Evolutionary conservation across 2,329 filamentous ascomycete genomes (phyloP).

Genomic region (Microcyclosporella mali): DNA sequence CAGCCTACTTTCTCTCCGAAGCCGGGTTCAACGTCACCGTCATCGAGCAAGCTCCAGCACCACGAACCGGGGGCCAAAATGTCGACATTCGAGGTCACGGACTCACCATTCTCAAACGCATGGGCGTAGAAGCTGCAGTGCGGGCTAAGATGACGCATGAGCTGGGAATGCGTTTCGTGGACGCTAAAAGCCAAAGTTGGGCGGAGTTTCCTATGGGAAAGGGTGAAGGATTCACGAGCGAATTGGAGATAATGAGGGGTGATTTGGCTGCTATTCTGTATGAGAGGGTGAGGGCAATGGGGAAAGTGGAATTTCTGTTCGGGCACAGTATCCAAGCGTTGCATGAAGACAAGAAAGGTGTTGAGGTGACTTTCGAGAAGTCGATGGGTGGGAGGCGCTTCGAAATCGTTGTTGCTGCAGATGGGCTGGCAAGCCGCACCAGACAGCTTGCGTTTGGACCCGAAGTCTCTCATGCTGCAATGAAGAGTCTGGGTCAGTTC

Average conservation of each 20-base stretch:
- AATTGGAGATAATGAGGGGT: constrained; percentile 52
- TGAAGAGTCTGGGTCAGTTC: constrained; percentile 21
- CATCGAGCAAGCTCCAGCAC: constrained; percentile 26
- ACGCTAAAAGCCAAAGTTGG: constrained; percentile 13
- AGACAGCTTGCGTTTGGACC: constrained; percentile 21
- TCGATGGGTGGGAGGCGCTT: constrained; percentile 9
- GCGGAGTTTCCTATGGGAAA: constrained; percentile 23
- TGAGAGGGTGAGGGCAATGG: constrained; percentile 14
- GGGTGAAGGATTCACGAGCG: constrained; percentile 36
- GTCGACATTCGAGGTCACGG: constrained; percentile 28
- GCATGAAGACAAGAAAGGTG: constrained; percentile 4
- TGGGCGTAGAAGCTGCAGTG: constrained; percentile 24
- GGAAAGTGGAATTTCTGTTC: constrained; percentile 20
- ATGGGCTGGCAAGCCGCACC: constrained; percentile 25
- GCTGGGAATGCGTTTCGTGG: constrained; percentile 23
- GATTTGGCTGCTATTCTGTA: constrained; percentile 45
- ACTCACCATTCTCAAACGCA: constrained; percentile 19
- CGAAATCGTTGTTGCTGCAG: constrained; percentile 27
- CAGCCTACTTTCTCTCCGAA: constrained; percentile 33
- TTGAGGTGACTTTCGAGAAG: constrained; percentile 9
- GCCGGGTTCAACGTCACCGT: constrained; percentile 31
- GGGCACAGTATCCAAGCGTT: constrained; percentile 15
- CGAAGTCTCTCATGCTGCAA: constrained; percentile 6
- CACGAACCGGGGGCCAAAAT: constrained; percentile 21
- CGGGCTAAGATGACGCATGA: constrained; percentile 17